phyloP scores from a whole-genome alignment of 176 grass and related monocot genomes.

The Tillandsia fasciculata region DNA sequence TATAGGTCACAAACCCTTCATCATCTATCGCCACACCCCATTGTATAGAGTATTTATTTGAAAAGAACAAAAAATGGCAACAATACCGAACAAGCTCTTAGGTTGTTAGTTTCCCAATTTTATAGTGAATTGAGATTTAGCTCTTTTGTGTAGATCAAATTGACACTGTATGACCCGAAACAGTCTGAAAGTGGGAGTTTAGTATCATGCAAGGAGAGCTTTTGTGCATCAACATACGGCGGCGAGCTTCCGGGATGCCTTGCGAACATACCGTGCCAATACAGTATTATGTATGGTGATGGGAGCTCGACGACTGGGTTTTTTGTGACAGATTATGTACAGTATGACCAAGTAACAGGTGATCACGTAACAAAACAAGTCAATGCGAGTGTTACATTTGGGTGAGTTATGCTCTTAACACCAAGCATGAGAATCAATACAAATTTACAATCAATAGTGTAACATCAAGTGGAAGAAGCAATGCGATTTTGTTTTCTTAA shows the following conservation, averaged over 20 bases:
- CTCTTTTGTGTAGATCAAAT: conserved; percentile 45
- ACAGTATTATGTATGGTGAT: conserved; percentile 72
- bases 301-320: conserved; percentile 76
- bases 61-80: too few relatives aligned
- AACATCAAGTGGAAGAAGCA: too few relatives aligned
- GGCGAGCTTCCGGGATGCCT: conserved; percentile 30
- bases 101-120: too few relatives aligned
- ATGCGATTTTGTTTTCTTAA: too few relatives aligned
- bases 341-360: conserved; percentile 62
- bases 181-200: conserved; percentile 38
- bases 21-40: too few relatives aligned
- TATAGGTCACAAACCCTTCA: too few relatives aligned
- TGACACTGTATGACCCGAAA: conserved; percentile 82
- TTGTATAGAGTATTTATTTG: too few relatives aligned
- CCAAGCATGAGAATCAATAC: too few relatives aligned
- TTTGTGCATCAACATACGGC: conserved; percentile 33
- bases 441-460: too few relatives aligned
- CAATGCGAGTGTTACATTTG: conserved; percentile 78
- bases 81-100: too few relatives aligned
- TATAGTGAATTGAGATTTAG: background rate
- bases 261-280: conserved; percentile 36
- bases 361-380: conserved; percentile 38
- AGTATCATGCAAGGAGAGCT: conserved; percentile 51
- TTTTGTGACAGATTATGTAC: conserved; percentile 55
- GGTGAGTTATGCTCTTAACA: conserved; percentile 37